phyloP scores from a whole-genome alignment of 2,329 filamentous ascomycete species.

The Huntiella abstrusa region DNA sequence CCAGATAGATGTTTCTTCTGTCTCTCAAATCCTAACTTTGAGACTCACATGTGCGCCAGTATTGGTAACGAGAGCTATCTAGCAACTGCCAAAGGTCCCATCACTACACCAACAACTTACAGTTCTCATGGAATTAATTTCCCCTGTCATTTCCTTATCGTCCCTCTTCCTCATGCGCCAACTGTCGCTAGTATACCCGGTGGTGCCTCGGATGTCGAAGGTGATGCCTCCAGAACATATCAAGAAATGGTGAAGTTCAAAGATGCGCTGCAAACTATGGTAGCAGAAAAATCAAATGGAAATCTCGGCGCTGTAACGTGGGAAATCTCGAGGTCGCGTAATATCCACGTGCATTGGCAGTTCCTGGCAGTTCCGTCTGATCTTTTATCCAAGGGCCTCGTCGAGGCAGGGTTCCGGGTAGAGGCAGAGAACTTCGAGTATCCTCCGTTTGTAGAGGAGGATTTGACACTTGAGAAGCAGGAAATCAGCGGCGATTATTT shows the following conservation, averaged over 20 bases:
- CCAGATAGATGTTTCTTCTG: conserved; percentile 90
- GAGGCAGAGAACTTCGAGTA: conserved; percentile 58
- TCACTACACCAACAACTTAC: conserved; percentile 55
- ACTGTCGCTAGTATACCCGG: conserved; percentile 48
- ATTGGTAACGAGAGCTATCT: conserved; percentile 79
- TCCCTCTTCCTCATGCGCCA: conserved; percentile 65
- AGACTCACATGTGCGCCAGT: conserved; percentile 73
- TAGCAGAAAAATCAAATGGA: conserved; percentile 33
- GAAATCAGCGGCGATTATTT: conserved; percentile 48
- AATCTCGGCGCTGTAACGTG: conserved; percentile 71
- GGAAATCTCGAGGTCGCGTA: conserved; percentile 67
- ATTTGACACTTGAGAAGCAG: conserved; percentile 31
- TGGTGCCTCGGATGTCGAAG: conserved; percentile 25
- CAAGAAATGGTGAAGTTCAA: conserved; percentile 73
- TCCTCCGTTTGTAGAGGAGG: conserved; percentile 29
- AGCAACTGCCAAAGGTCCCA: conserved; percentile 78
- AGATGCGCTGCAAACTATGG: conserved; percentile 58
- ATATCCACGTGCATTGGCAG: conserved; percentile 90
- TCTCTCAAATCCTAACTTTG: conserved; percentile 66
- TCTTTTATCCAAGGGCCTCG: conserved; percentile 50
- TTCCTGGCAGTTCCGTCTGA: conserved; percentile 58
- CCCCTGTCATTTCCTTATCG: conserved; percentile 76
- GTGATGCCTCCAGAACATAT: conserved; percentile 41
- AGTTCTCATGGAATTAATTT: conserved; percentile 45
- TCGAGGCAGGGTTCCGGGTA: conserved; percentile 76